Evolutionary conservation across 2,329 filamentous ascomycete species (phyloP), one percentile per base, ranked within the genome.

Genomic region (Neopestalotiopsis rosae): DNA sequence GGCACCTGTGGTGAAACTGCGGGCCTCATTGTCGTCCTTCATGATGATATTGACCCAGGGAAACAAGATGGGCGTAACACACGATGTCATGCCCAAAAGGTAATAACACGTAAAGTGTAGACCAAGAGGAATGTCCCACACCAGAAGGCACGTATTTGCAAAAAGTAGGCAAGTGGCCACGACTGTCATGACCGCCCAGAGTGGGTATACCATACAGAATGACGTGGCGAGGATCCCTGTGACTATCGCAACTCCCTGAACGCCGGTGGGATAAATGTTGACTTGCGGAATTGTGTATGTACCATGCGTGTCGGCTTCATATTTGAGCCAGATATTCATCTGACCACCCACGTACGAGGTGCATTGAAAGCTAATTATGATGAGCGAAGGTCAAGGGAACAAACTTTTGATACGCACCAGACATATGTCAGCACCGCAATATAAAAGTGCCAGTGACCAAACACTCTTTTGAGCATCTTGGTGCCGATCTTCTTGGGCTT

Each of bases 191-290:
- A 79, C 73, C 3, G 72, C 67, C 77, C 76, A 80, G 1, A 76
- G 74, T 4, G 78, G 78, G 66, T 81, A 80, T 0, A 78, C 71
- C 74, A 79, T 78, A 65, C 76, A 78, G 4, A 79, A 72, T 0
- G 74, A 75, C 0, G 79, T 80, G 1, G 74, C 75, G 12, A 76
- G 32, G 5, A 75, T 65, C 1, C 74, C 72, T 2, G 69, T 68
- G 3, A 79, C 68, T 4, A 79, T 71, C 1, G 76, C 75, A 13
- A 79, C 72, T 1, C 69, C 76, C 45, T 78, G 74, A 0, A 71
- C 74, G 1, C 74, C 74, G 2, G 73, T 75, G 1, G 73, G 72
- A 20, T 72, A 69, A 10, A 69, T 69, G 68, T 74, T 74, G 57
- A 74, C 72, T 30, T 73, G 61, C 4, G 62, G 67, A 9, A 74